phyloP scores from a whole-genome alignment of 2,329 filamentous ascomycete species.

The Fusarium verticillioides region DNA sequence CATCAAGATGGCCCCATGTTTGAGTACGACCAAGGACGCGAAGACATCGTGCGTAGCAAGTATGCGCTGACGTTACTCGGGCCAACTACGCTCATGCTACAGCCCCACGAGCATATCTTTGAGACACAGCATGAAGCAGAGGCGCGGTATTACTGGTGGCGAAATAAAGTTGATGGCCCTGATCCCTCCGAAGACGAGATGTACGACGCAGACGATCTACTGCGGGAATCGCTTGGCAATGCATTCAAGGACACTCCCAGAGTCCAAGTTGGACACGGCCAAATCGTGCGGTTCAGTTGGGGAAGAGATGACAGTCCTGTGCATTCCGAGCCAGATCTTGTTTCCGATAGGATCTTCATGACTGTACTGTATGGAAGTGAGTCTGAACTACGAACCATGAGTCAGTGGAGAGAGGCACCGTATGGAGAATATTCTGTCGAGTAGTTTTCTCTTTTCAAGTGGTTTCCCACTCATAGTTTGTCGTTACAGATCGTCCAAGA shows the following conservation, averaged over 20 bases:
- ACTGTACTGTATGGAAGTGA: constrained; percentile 5
- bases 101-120: neutral
- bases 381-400: neutral
- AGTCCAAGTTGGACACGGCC: neutral
- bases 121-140: neutral
- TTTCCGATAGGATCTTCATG: neutral
- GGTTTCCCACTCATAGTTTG: no score
- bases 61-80: neutral
- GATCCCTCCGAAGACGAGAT: neutral
- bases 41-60: neutral
- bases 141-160: neutral
- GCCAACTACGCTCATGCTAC: neutral
- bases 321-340: constrained; percentile 4
- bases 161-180: rapidly evolving
- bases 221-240: neutral
- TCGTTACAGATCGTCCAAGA: rapidly evolving
- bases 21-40: neutral
- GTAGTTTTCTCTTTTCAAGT: neutral
- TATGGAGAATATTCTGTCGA: neutral
- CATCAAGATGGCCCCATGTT: neutral
- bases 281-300: constrained; percentile 2
- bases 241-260: neutral
- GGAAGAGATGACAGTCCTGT: neutral
- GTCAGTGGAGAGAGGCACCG: neutral
- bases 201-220: neutral